Conservation (phyloP, 805 yeast species). For the Scheffersomyces stipitis region DNA sequence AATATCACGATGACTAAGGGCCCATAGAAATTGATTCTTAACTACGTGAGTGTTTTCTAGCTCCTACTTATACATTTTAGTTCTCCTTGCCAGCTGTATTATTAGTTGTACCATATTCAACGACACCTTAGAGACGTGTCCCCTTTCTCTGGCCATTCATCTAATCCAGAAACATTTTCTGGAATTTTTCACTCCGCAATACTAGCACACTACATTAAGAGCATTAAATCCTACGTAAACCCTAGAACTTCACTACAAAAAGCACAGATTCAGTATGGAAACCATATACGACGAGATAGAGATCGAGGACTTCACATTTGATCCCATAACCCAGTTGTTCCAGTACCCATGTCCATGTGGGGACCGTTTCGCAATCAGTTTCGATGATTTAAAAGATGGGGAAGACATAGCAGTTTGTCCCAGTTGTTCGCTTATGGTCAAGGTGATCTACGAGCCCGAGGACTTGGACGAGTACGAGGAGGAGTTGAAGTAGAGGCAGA, state of each 20-base stretch:
- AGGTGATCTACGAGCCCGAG: conserved; percentile 79
- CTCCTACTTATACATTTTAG: no score
- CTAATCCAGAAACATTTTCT: no score
- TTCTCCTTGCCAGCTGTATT: no score
- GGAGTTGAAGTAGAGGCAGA: neutral
- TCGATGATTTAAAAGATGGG: conserved; percentile 87
- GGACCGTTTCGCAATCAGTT: conserved; percentile 81
- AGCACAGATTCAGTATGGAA: conserved; percentile 44
- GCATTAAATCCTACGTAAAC: no score
- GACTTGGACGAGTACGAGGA: conserved; percentile 46
- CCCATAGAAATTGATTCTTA: no score
- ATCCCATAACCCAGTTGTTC: conserved; percentile 75
- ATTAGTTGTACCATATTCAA: no score
- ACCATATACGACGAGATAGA: conserved; percentile 89
- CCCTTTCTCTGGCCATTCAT: no score
- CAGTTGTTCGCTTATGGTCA: conserved; percentile 89
- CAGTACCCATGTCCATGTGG: conserved; percentile 99
- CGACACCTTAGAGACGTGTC: no score
- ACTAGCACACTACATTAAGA: no score
- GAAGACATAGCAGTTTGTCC: conserved; percentile 96
- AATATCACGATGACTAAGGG: no score
- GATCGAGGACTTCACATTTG: conserved; percentile 94
- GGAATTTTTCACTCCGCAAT: no score
- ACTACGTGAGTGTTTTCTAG: no score
- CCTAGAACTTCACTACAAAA: neutral